Evolutionary conservation across 257 asterid genomes (phyloP).

Genomic region (Solanum lignicaule): DNA sequence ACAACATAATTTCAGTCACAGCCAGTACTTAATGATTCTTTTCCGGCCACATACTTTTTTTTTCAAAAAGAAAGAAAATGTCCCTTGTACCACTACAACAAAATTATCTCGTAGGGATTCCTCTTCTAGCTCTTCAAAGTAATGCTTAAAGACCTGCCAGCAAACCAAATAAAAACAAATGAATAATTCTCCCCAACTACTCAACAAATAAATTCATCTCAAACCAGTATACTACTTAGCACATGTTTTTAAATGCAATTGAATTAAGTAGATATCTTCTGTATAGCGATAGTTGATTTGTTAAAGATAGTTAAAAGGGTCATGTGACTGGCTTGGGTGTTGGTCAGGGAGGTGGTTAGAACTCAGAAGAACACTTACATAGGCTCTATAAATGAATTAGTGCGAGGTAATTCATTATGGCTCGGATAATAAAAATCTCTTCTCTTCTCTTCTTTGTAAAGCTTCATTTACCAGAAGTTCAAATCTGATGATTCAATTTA

Average conservation of each 20-base stretch:
- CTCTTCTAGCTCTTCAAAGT: constrained; percentile 96
- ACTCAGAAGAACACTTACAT: neutral
- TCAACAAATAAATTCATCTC: neutral
- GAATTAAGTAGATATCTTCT: neutral
- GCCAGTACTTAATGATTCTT: neutral
- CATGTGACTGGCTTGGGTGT: neutral
- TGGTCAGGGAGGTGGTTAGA: neutral
- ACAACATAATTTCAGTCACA: constrained; percentile 4
- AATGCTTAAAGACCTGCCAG: constrained; percentile 90
- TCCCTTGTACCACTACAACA: constrained; percentile 86
- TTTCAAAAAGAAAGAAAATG: neutral
- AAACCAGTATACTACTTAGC: neutral
- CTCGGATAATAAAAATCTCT: neutral
- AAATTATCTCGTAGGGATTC: constrained; percentile 97
- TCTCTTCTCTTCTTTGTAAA: neutral
- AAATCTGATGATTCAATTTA: neutral
- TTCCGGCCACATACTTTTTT: neutral
- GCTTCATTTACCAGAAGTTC: neutral
- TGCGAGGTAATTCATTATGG: neutral
- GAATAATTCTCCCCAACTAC: neutral
- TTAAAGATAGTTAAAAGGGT: neutral
- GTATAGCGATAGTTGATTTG: neutral
- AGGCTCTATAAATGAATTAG: neutral
- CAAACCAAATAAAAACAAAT: neutral
- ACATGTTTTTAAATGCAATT: neutral